Conservation (phyloP, 2,329 filamentous ascomycete species). For the Trichophyton rubrum region DNA sequence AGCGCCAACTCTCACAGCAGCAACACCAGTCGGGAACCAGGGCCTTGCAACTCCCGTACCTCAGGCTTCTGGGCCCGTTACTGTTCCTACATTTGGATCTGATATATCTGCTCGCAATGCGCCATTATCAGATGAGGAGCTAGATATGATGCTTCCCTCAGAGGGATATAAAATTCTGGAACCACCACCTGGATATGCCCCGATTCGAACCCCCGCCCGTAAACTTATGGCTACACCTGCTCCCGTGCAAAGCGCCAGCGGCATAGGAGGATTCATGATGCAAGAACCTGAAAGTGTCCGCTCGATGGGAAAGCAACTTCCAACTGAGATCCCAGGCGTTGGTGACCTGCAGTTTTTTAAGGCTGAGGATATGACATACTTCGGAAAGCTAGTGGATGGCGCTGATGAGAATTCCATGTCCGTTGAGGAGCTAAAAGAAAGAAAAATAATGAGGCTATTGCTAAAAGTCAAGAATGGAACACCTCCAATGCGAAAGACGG, state of each 20-base stretch:
- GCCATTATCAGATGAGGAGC: slow-evolving; percentile 80
- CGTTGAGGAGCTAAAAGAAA: slow-evolving; percentile 91
- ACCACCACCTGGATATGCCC: slow-evolving; percentile 83
- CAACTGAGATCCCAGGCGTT: slow-evolving; percentile 90
- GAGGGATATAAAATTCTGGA: slow-evolving; percentile 89
- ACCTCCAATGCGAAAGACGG: slow-evolving; percentile 96
- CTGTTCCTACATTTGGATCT: slow-evolving; percentile 58
- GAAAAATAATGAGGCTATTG: slow-evolving; percentile 94
- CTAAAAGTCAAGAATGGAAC: slow-evolving; percentile 99
- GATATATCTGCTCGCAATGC: slow-evolving; percentile 71
- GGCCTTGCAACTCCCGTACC: slow-evolving; percentile 71
- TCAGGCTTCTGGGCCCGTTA: slow-evolving; percentile 41
- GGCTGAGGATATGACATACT: slow-evolving; percentile 96
- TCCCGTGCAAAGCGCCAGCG: slow-evolving; percentile 47
- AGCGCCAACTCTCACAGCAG: slow-evolving; percentile 54
- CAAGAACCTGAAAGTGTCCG: slow-evolving; percentile 81
- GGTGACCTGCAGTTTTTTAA: slow-evolving; percentile 98
- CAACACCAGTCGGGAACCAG: slow-evolving; percentile 59
- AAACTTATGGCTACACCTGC: slow-evolving; percentile 62
- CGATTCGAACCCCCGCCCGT: slow-evolving; percentile 62
- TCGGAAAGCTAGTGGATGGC: slow-evolving; percentile 90
- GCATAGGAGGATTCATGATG: slow-evolving; percentile 80
- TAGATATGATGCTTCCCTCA: slow-evolving; percentile 78
- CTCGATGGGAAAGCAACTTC: slow-evolving; percentile 70
- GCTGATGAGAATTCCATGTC: slow-evolving; percentile 83